Evolutionary conservation across 345 rosid species (phyloP).

Genomic region (Acer negundo): DNA sequence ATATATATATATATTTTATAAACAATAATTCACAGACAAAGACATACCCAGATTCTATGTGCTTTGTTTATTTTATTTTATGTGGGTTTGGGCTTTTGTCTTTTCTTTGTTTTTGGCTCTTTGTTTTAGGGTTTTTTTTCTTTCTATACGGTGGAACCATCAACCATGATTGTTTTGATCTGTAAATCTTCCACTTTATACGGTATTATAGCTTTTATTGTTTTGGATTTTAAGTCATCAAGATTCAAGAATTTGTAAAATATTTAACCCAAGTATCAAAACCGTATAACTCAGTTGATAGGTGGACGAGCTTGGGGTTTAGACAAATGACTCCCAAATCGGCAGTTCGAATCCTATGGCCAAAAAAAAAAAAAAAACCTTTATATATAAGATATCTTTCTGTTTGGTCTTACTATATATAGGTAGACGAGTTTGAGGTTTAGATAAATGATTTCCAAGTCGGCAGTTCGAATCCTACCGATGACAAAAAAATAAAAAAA

Average conservation of each 20-base stretch:
- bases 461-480: too few relatives aligned
- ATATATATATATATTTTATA: too few relatives aligned
- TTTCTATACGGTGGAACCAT: slow-evolving; percentile 24
- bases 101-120: slow-evolving; percentile 14
- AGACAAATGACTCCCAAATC: too few relatives aligned
- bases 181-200: slow-evolving; percentile 22
- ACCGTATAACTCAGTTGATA: neutral
- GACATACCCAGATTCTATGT: slow-evolving; percentile 7
- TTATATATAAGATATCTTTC: neutral
- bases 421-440: too few relatives aligned
- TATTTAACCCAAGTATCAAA: neutral
- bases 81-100: slow-evolving; percentile 18
- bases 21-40: neutral
- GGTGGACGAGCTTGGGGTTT: too few relatives aligned
- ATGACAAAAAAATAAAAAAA: too few relatives aligned
- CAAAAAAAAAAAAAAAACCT: too few relatives aligned
- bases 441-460: too few relatives aligned
- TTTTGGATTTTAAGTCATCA: slow-evolving; percentile 14
- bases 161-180: slow-evolving; percentile 26
- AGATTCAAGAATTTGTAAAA: neutral
- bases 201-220: slow-evolving; percentile 2
- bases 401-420: neutral
- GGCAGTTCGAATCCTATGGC: too few relatives aligned
- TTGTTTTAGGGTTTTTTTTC: slow-evolving; percentile 19
- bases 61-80: neutral